Evolutionary conservation across 768 basidiomycete species (phyloP).

Genomic region (Amanita phalloides): DNA sequence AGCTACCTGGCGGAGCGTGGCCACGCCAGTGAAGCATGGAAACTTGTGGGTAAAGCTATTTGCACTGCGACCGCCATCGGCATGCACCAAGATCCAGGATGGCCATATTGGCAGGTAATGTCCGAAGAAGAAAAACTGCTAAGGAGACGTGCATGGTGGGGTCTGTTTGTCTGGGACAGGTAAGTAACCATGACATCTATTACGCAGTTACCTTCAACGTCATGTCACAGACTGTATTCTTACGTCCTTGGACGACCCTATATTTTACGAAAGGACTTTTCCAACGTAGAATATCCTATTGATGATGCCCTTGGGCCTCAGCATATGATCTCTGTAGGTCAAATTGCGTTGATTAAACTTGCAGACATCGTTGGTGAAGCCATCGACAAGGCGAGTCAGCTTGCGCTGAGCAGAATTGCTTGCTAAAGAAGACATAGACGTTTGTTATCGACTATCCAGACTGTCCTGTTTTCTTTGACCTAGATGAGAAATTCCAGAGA

Average conservation of each 20-base stretch:
- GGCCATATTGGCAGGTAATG: conserved; percentile 31
- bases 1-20: conserved; percentile 36
- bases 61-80: conserved; percentile 30
- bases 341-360: conserved; percentile 25
- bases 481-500: conserved; percentile 30
- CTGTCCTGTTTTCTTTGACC: conserved; percentile 24
- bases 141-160: conserved; percentile 34
- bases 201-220: neutral
- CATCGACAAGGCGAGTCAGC: conserved; percentile 25
- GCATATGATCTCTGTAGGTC: conserved; percentile 26
- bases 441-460: conserved; percentile 23
- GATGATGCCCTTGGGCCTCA: conserved; percentile 20
- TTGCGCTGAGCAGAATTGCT: too few species aligned
- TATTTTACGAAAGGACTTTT: conserved; percentile 24
- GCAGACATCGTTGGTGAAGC: conserved; percentile 28
- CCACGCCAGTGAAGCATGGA: conserved; percentile 39
- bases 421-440: conserved; percentile 15
- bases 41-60: conserved; percentile 29
- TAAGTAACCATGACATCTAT: conserved; percentile 11
- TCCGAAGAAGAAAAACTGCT: conserved; percentile 30
- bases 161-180: conserved; percentile 32
- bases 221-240: conserved; percentile 24
- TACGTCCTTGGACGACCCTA: conserved; percentile 34
- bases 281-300: conserved; percentile 26
- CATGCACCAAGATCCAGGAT: conserved; percentile 32